phyloP scores from a whole-genome alignment of 2,329 filamentous ascomycete species.

The Fusarium sp. region DNA sequence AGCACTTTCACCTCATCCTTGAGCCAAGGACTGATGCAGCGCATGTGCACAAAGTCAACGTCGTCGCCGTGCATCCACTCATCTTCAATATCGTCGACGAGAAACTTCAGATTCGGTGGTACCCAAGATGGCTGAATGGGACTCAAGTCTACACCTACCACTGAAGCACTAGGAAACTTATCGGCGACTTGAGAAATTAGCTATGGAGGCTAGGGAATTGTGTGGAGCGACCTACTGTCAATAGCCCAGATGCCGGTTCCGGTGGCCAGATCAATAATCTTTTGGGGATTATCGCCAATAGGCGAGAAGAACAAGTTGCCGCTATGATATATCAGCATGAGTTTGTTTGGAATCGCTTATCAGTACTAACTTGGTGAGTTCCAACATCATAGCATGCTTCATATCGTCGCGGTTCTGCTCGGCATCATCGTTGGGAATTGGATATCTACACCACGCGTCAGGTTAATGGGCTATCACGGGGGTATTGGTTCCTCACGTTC shows the following conservation, averaged over 20 bases:
- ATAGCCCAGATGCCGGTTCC: slow-evolving; percentile 47
- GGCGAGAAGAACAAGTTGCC: slow-evolving; percentile 43
- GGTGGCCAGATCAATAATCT: slow-evolving; percentile 45
- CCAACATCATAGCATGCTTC: slow-evolving; percentile 53
- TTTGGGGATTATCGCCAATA: slow-evolving; percentile 29
- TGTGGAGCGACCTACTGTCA: slow-evolving; percentile 18
- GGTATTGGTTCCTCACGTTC: slow-evolving; percentile 21
- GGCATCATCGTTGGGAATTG: slow-evolving; percentile 48
- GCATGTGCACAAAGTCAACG: slow-evolving; percentile 47
- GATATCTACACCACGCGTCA: slow-evolving; percentile 45
- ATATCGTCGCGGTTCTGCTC: slow-evolving; percentile 49
- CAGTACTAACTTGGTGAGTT: slow-evolving; percentile 43
- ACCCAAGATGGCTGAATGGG: slow-evolving; percentile 54
- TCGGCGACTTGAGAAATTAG: slow-evolving; percentile 40
- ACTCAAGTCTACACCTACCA: slow-evolving; percentile 45
- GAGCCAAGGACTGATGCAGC: slow-evolving; percentile 43
- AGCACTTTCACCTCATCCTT: slow-evolving; percentile 39
- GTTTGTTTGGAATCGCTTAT: no score
- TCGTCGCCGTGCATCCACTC: slow-evolving; percentile 59
- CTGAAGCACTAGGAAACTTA: slow-evolving; percentile 44
- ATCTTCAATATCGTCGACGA: slow-evolving; percentile 60
- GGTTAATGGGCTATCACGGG: rapidly evolving
- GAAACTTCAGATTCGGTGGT: slow-evolving; percentile 58
- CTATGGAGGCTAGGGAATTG: rapidly evolving
- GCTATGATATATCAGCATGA: slow-evolving; percentile 13